Evolutionary conservation across 768 basidiomycete species (phyloP).

Genomic region (Cyclocybe aegerita): DNA sequence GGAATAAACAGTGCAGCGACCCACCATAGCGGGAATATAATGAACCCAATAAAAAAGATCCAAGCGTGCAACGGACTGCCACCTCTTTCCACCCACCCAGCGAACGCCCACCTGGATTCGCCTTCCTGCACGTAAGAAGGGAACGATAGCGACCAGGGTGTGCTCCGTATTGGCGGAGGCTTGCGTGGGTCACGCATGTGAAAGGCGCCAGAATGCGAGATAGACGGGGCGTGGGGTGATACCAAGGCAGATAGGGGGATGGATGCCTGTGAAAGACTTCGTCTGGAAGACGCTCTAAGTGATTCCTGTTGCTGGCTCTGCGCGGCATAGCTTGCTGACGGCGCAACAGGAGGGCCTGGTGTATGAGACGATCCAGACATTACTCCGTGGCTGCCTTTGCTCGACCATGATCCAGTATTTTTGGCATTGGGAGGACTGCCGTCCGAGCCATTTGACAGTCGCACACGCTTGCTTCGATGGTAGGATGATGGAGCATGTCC

Average conservation of each 20-base stretch:
- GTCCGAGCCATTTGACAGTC: constrained; percentile 46
- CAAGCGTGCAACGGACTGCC: constrained; percentile 70
- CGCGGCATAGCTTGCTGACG: constrained; percentile 21
- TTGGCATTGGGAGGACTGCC: constrained; percentile 36
- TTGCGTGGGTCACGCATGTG: constrained; percentile 82
- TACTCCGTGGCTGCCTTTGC: constrained; percentile 31
- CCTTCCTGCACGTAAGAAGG: constrained; percentile 28
- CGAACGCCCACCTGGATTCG: constrained; percentile 29
- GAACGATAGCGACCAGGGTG: constrained; percentile 61
- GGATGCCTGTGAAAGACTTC: constrained; percentile 68
- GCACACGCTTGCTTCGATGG: constrained; percentile 64
- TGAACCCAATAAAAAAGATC: constrained; percentile 77
- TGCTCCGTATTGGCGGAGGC: constrained; percentile 56
- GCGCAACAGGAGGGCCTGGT: constrained; percentile 20
- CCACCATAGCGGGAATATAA: constrained; percentile 68
- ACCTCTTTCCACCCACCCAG: constrained; percentile 44
- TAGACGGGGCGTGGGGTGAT: constrained; percentile 75
- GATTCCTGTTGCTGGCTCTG: constrained; percentile 21
- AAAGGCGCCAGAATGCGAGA: constrained; percentile 56
- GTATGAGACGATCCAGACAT: constrained; percentile 18
- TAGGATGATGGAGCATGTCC: constrained; percentile 72
- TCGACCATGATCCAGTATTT: constrained; percentile 47
- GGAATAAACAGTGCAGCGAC: constrained; percentile 42
- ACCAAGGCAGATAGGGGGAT: constrained; percentile 79
- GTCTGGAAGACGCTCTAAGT: constrained; percentile 40